These are phyloP conservation scores for Macadamia integrifolia DNA, from an alignment of 164 flowering plant genomes.

Conservation along the genomic window DNA sequence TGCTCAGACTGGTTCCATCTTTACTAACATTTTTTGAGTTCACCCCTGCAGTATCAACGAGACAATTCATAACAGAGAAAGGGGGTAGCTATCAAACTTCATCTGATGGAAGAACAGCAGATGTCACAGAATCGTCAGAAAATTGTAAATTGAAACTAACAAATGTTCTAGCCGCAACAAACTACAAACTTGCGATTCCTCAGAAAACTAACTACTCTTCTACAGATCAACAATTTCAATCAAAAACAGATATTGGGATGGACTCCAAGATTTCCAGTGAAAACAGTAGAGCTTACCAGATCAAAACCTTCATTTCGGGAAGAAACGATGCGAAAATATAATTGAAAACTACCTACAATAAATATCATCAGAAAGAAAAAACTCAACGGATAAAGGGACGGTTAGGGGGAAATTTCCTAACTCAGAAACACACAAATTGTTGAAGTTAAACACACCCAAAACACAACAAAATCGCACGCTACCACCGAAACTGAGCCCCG, in stretches of 20 bases:
- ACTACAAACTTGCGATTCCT: too few species aligned
- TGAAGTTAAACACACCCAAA: not conserved
- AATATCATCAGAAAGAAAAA: too few species aligned
- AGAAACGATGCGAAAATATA: too few species aligned
- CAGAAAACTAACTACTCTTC: too few species aligned
- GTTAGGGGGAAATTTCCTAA: not conserved
- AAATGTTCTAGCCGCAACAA: not conserved
- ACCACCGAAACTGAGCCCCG: not conserved
- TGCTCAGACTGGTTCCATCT: constrained; percentile 26
- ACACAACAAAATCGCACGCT: not conserved
- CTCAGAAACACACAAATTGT: not conserved
- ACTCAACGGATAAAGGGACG: too few species aligned
- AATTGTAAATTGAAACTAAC: not conserved
- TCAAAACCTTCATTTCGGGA: too few species aligned
- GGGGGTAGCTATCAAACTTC: not conserved
- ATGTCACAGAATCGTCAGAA: not conserved
- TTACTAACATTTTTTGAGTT: constrained; percentile 30
- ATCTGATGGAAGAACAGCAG: not conserved
- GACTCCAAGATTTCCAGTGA: too few species aligned
- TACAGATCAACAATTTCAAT: not conserved
- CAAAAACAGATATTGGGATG: too few species aligned
- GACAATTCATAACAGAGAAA: not conserved
- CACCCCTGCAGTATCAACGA: constrained; percentile 31
- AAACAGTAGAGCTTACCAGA: too few species aligned
- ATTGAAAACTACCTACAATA: too few species aligned